Base-by-base conservation (phyloP, 1,284 basidiomycete species). In the Trichosporon ovoides region DNA sequence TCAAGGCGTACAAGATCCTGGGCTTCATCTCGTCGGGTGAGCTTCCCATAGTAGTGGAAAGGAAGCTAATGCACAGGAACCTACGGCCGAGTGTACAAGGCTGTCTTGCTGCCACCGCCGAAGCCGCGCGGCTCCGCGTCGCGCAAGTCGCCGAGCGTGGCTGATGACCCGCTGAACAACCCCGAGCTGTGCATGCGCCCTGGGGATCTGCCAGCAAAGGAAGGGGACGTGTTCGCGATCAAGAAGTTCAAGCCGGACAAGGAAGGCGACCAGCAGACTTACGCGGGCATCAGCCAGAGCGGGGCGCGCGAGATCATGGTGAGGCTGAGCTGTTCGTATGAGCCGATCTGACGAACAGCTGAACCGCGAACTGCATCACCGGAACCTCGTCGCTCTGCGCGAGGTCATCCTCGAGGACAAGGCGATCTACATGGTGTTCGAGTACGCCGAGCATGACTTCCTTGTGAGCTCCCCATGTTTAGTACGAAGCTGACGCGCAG, bases 161-260 rank as follows among this genome's bases (percentile, higher is more conserved):
- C 18, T 14, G 61, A 56, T 12, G 70, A 70, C 28, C 66, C 71
- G 11, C 59, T 74, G 6, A 66, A 66, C 53, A 72, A 76, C 58
- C 74, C 74, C n/a, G 74, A 76, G 52, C 52, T 69, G 48, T 74
- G 71, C 63, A 76, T 72, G 68, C 67, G 76, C 1, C 87, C 87
- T 62, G 81, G 84, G 34, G 87, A 80, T 52, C 59, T 72, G 28
- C 71, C 84, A 1, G 79, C 80, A 11, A 85, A 87, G 43, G 74
- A 76, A 50, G 84, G 81, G 1, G 81, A 80, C 57, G 82, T 95
- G 51, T 89, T 92, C 69, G 96, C 95, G 4, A 98, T 98, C 80
- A 99, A 99, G 80, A 99, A 98, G 77, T 98, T 98, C 81, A 99
- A 99, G 75, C 94, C 95, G 0, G 96, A 98, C 81, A 98, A 98